These are phyloP conservation scores for Microbotryomycetes sp. DNA, from an alignment of 1,284 basidiomycete species.

Conservation along the genomic window DNA sequence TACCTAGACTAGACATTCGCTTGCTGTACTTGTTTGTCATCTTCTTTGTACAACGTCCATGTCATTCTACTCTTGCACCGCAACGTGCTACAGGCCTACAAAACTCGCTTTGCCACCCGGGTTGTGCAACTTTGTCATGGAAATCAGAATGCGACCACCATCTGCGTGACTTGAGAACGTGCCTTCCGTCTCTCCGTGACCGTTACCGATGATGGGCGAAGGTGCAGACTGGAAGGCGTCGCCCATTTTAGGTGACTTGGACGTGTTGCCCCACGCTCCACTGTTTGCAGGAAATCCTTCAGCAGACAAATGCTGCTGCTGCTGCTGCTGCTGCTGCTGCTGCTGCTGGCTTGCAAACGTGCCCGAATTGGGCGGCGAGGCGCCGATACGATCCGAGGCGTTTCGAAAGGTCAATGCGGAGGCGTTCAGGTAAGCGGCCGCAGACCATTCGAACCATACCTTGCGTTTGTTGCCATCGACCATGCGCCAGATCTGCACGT, in stretches of 20 bases:
- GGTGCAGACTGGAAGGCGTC: conserved; percentile 26
- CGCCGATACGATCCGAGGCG: not conserved
- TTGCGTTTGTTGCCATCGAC: conserved; percentile 61
- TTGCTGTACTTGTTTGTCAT: conserved; percentile 46
- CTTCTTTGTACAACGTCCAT: not conserved
- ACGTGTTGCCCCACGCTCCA: not conserved
- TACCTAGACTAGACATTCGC: too few species aligned
- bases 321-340: not conserved
- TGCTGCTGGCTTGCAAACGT: conserved; percentile 3
- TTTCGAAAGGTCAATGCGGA: conserved; percentile 15
- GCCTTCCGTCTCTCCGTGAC: not conserved
- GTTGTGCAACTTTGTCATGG: conserved; percentile 85
- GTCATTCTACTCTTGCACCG: not conserved
- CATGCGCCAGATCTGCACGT: conserved; percentile 89
- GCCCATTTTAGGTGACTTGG: conserved; percentile 5
- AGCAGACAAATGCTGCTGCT: not conserved
- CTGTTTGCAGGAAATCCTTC: not conserved
- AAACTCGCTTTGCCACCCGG: conserved; percentile 80
- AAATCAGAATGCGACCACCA: conserved; percentile 64
- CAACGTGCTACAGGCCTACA: conserved; percentile 59
- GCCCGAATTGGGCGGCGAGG: not conserved
- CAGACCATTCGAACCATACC: conserved; percentile 99
- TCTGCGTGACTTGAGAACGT: conserved; percentile 9
- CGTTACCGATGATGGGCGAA: conserved; percentile 17
- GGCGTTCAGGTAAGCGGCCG: conserved; percentile 73